A percentile compares a stretch with the other conserved stretches of the same genome.
Evolutionary conservation across 2,329 filamentous ascomycete species (phyloP).

Genomic region (Whalleya microplaca): DNA sequence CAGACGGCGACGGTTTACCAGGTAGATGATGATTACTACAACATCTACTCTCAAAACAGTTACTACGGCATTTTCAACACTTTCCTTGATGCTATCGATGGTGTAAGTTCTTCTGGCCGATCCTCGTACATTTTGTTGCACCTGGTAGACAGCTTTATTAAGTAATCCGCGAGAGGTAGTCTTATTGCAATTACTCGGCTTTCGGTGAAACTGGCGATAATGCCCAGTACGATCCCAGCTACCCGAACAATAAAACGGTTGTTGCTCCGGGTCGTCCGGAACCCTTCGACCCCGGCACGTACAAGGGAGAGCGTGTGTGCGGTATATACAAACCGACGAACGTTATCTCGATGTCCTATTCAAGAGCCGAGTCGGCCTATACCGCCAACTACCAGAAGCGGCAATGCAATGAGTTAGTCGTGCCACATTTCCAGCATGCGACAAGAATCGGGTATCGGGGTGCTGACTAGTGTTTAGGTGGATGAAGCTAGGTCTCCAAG

Average conservation of each 20-base stretch:
- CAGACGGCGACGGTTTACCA: slow-evolving; percentile 29
- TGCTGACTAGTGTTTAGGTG: background rate
- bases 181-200: slow-evolving; percentile 49
- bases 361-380: slow-evolving; percentile 48
- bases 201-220: slow-evolving; percentile 48
- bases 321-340: slow-evolving; percentile 47
- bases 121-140: no score
- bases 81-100: slow-evolving; percentile 50
- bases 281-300: slow-evolving; percentile 44
- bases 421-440: no score
- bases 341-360: slow-evolving; percentile 53
- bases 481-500: slow-evolving; percentile 4
- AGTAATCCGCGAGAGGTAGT: slow-evolving; percentile 12
- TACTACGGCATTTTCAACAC: slow-evolving; percentile 42
- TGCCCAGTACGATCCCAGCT: slow-evolving; percentile 45
- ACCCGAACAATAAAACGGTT: slow-evolving; percentile 43
- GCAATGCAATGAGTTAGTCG: slow-evolving; percentile 42
- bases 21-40: slow-evolving; percentile 30
- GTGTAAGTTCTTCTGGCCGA: slow-evolving; percentile 21
- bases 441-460: no score
- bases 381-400: slow-evolving; percentile 48
- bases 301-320: slow-evolving; percentile 43
- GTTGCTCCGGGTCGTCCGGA: slow-evolving; percentile 44
- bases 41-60: slow-evolving; percentile 16
- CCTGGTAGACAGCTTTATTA: no score